Conservation (phyloP, 805 yeast genomes). For the Barnettozyma californica region DNA sequence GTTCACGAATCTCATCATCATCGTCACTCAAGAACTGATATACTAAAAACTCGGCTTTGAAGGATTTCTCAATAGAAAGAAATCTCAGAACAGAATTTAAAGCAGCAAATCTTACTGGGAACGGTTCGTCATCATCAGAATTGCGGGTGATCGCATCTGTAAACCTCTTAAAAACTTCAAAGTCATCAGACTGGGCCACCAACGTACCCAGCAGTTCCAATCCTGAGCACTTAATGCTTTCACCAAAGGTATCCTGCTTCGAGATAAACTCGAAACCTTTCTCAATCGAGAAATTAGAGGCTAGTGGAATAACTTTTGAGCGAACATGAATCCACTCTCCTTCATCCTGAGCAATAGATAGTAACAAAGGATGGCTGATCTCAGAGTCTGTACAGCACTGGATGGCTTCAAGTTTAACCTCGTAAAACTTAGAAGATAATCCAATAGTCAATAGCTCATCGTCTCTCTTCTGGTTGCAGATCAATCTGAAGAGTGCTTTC, state of each 20-base stretch:
- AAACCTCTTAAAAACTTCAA: slow-evolving; percentile 25
- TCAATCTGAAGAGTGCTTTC: slow-evolving; percentile 26
- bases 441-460: slow-evolving; percentile 29
- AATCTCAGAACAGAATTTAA: slow-evolving; percentile 35
- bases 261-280: slow-evolving; percentile 28
- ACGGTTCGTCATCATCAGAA: slow-evolving; percentile 39
- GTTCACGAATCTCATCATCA: slow-evolving; percentile 51
- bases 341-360: slow-evolving; percentile 21
- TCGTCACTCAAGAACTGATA: slow-evolving; percentile 54
- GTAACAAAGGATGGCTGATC: slow-evolving; percentile 9
- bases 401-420: slow-evolving; percentile 41
- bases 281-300: slow-evolving; percentile 18
- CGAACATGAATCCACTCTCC: slow-evolving; percentile 40
- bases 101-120: slow-evolving; percentile 40
- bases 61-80: slow-evolving; percentile 10
- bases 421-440: slow-evolving; percentile 35
- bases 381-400: slow-evolving; percentile 22
- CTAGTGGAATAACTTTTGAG: slow-evolving; percentile 29
- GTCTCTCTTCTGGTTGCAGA: slow-evolving; percentile 11
- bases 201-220: slow-evolving; percentile 48
- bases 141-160: slow-evolving; percentile 10
- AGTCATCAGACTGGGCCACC: slow-evolving; percentile 22
- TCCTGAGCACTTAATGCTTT: slow-evolving; percentile 42
- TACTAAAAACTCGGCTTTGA: slow-evolving; percentile 25
- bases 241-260: slow-evolving; percentile 32